Conservation (phyloP, 2,329 filamentous ascomycete species). For the Dothidotthia symphoricarpi region DNA sequence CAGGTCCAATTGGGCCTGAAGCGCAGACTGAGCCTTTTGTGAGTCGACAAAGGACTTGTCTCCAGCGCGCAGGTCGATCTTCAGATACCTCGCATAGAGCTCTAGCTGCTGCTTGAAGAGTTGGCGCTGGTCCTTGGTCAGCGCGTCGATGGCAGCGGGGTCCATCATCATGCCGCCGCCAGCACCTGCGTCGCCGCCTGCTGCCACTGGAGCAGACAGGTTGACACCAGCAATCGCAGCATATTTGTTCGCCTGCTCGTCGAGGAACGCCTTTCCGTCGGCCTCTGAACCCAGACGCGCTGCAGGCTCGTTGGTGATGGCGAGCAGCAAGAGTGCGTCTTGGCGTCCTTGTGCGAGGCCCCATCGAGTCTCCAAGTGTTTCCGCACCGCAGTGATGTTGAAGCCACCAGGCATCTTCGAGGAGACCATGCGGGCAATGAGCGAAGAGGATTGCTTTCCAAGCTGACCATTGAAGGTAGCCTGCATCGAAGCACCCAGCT, state of each 20-base stretch:
- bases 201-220: constrained; percentile 68
- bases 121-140: constrained; percentile 93
- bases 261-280: constrained; percentile 90
- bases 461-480: constrained; percentile 98
- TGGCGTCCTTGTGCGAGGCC: constrained; percentile 83
- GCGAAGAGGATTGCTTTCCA: constrained; percentile 90
- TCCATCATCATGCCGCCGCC: constrained; percentile 99
- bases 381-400: constrained; percentile 94
- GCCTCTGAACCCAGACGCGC: constrained; percentile 83
- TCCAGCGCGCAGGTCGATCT: constrained; percentile 93
- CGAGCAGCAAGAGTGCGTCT: constrained; percentile 83
- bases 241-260: constrained; percentile 86
- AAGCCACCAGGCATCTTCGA: constrained; percentile 99
- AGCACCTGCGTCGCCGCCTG: constrained; percentile 69
- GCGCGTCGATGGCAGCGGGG: constrained; percentile 89
- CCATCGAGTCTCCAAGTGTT: constrained; percentile 94
- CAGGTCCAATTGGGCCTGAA: constrained; percentile 90
- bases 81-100: constrained; percentile 89
- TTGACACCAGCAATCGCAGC: constrained; percentile 79
- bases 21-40: constrained; percentile 78
- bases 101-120: constrained; percentile 99
- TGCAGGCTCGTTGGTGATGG: constrained; percentile 88
- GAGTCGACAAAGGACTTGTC: constrained; percentile 88
- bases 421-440: constrained; percentile 91
- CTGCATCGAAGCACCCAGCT: constrained; percentile 93